Evolutionary conservation across 2,329 filamentous ascomycete species (phyloP), one percentile per base, ranked within the genome.

Genomic region (Botryotinia narcissicola): DNA sequence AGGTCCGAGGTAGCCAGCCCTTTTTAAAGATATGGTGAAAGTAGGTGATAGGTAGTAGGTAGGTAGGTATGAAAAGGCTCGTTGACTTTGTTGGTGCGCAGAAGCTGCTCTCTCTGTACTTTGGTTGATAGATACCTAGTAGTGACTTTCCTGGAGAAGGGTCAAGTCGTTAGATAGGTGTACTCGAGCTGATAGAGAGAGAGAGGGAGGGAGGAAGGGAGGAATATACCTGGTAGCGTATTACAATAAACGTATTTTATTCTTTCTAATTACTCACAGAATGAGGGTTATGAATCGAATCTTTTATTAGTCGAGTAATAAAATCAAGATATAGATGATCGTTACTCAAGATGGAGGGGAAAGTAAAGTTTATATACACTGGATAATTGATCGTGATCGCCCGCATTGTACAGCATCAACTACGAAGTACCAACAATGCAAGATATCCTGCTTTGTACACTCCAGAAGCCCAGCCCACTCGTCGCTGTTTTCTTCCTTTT

Each of bases 291-390:
- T 63, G 60, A 44, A 29, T 44, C 16, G 37, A 40, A 40, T 61
- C 59, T 25, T 10, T 32, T 8, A 29, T 32, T 32, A 40, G 40
- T 51, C 48, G 48, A n/a, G 48, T 16, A 7, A 54, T 14, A 16
- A 16, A 14, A 46, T 44, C 40, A 22, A 63, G 37, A 63, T 63
- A 63, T 63, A 42, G 32, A 67, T 35, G 64, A 67, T 54, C 32
- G 44, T 67, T 67, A 67, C 64, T 67, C 44, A 67, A 67, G 64
- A 40, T 16, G 51, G 64, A 54, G 64, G 32, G 64, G 61, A 46
- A 32, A 44, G n/a, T 46, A 46, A 64, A 40, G 40, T 64, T 64
- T 44, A 64, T 64, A 46, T 64, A 46, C 61, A 29, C 61, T 62
- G 18, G 35, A 61, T 25, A 61, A 20, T 61, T 6, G 59, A 62